Percentiles rank a stretch among this genome's conserved stretches.
phyloP scores from a whole-genome alignment of 169 alveolate species.

The Cryptosporidium baileyi region DNA sequence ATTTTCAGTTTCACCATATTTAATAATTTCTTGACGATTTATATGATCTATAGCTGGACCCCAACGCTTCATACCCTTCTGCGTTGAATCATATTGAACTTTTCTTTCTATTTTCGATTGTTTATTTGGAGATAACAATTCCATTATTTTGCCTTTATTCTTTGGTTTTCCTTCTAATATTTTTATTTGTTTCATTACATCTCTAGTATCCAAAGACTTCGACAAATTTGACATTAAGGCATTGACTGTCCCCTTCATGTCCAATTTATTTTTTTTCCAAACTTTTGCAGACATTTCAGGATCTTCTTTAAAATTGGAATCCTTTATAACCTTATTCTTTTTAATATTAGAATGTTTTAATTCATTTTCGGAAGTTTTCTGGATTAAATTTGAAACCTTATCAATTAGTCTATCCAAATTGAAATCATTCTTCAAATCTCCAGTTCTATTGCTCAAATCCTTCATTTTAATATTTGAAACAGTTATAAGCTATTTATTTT shows the following conservation, averaged over 20 bases:
- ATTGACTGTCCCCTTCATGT: slow-evolving; percentile 20
- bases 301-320: slow-evolving; percentile 8
- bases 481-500: no score
- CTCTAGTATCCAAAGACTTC: not conserved
- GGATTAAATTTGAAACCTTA: not conserved
- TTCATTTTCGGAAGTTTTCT: not conserved
- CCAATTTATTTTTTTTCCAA: slow-evolving; percentile 25
- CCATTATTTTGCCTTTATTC: not conserved
- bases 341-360: no score
- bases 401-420: not conserved
- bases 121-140: slow-evolving; percentile 69
- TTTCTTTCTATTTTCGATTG: slow-evolving; percentile 72
- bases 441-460: not conserved
- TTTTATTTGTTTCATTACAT: not conserved
- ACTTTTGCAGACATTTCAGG: slow-evolving; percentile 27
- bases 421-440: not conserved
- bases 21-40: slow-evolving; percentile 61
- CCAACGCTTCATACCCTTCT: slow-evolving; percentile 76
- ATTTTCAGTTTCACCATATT: slow-evolving; percentile 65
- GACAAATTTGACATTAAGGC: slow-evolving; percentile 29
- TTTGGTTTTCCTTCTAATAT: not conserved
- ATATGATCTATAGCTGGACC: slow-evolving; percentile 72
- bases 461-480: not conserved
- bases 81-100: slow-evolving; percentile 69
- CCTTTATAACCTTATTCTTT: not conserved